Percentiles rank a stretch among this genome's conserved stretches.
Conservation (phyloP, 2,329 filamentous ascomycete species). For the Aspergillus sp. region DNA sequence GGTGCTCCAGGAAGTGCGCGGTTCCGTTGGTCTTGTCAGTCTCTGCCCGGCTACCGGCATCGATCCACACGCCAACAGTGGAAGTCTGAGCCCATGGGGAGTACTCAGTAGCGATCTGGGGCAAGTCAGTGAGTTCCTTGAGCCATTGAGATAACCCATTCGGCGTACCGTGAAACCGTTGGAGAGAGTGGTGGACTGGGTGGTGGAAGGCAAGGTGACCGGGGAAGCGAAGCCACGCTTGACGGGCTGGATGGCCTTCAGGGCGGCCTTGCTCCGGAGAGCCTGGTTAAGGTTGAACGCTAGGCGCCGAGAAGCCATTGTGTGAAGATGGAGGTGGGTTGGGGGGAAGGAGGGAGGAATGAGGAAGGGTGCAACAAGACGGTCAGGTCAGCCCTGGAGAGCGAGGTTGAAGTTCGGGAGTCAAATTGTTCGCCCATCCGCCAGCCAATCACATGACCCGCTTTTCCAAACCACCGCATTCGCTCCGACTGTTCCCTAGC, state of each 20-base stretch:
- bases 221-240: slow-evolving; percentile 89
- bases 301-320: slow-evolving; percentile 96
- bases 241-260: slow-evolving; percentile 74
- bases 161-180: slow-evolving; percentile 88
- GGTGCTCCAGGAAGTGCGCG: slow-evolving; percentile 98
- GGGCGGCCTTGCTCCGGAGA: slow-evolving; percentile 82
- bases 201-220: slow-evolving; percentile 71
- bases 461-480: slow-evolving; percentile 41
- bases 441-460: slow-evolving; percentile 49
- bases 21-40: slow-evolving; percentile 98
- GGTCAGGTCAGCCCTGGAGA: slow-evolving; percentile 34
- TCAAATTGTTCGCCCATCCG: slow-evolving; percentile 47
- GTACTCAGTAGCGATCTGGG: slow-evolving; percentile 93
- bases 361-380: slow-evolving; percentile 34
- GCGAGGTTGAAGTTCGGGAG: slow-evolving; percentile 47
- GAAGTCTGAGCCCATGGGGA: slow-evolving; percentile 98
- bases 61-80: slow-evolving; percentile 98
- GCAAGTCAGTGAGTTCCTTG: slow-evolving; percentile 32
- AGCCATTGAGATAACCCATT: slow-evolving; percentile 18
- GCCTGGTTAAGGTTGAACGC: slow-evolving; percentile 91
- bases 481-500: slow-evolving; percentile 38
- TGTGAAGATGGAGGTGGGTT: slow-evolving; percentile 39
- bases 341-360: slow-evolving; percentile 52
- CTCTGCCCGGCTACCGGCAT: slow-evolving; percentile 96
- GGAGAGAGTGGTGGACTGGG: slow-evolving; percentile 91